Conservation (phyloP, 2,329 filamentous ascomycete species). For the Penicillium sp. region DNA sequence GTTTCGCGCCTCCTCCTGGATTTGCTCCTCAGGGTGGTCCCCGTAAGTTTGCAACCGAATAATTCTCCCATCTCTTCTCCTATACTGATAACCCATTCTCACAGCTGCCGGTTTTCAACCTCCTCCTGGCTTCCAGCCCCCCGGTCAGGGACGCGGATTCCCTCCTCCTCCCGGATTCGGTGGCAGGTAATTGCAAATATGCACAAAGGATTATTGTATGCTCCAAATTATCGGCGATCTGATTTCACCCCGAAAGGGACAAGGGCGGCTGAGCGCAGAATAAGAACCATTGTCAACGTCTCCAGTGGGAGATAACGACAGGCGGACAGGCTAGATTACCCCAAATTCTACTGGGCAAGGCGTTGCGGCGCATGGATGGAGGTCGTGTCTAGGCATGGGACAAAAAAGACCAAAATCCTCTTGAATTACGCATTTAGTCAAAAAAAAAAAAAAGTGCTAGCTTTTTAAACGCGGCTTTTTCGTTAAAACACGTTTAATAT, state of each 20-base stretch:
- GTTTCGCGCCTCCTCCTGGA: slow-evolving; percentile 48
- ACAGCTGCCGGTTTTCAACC: slow-evolving; percentile 54
- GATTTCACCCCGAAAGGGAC: slow-evolving; percentile 16
- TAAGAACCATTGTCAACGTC: slow-evolving; percentile 10
- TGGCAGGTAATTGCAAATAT: slow-evolving; percentile 35
- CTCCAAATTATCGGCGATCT: slow-evolving; percentile 20
- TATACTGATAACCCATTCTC: slow-evolving; percentile 37
- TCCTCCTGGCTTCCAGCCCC: slow-evolving; percentile 72
- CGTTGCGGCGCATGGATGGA: slow-evolving; percentile 42
- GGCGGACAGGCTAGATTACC: slow-evolving; percentile 26
- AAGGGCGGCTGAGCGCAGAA: slow-evolving; percentile 10
- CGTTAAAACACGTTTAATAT: background rate
- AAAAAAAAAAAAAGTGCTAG: slow-evolving; percentile 17
- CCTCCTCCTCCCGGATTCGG: slow-evolving; percentile 52
- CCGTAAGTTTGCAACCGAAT: slow-evolving; percentile 36
- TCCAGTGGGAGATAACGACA: slow-evolving; percentile 15
- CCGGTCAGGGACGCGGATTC: slow-evolving; percentile 51
- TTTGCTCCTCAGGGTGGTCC: slow-evolving; percentile 45
- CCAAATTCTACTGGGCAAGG: slow-evolving; percentile 36
- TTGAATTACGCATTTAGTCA: slow-evolving; percentile 17
- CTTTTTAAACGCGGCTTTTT: slow-evolving; percentile 8
- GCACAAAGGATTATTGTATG: slow-evolving; percentile 22
- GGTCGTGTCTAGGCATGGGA: slow-evolving; percentile 29
- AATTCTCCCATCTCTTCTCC: slow-evolving; percentile 9
- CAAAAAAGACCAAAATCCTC: slow-evolving; percentile 22